These are phyloP conservation scores for Herpetospermum pedunculosum DNA, from an alignment of 306 rosid species.

Conservation along the genomic window DNA sequence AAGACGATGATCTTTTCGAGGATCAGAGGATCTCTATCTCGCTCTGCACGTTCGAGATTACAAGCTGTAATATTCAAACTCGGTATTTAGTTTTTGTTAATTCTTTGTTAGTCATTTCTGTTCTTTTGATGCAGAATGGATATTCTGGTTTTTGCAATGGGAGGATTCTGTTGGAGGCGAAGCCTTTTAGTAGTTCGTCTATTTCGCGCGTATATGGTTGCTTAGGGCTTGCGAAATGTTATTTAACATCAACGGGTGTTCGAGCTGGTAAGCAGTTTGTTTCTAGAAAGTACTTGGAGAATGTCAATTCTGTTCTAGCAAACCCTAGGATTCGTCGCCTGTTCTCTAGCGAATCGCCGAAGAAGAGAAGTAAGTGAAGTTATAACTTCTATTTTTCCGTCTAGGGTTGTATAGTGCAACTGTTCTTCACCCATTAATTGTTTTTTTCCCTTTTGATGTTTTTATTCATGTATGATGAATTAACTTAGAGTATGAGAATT, in stretches of 20 bases:
- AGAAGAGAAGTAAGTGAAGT: slow-evolving; percentile 12
- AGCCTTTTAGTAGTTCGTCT: slow-evolving; percentile 3
- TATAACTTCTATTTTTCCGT: not conserved
- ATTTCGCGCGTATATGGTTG: slow-evolving; percentile 9
- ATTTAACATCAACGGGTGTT: slow-evolving; percentile 8
- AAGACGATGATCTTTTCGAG: slow-evolving; percentile 18
- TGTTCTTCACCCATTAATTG: not conserved
- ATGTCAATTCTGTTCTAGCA: slow-evolving; percentile 11
- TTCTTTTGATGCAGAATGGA: slow-evolving; percentile 10
- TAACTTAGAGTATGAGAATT: slow-evolving; percentile 22
- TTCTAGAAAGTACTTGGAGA: slow-evolving; percentile 6
- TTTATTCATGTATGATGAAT: not conserved
- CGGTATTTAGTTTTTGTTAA: not conserved
- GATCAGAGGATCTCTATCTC: slow-evolving; percentile 19
- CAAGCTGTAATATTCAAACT: not conserved
- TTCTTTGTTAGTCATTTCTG: not conserved
- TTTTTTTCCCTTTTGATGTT: not conserved
- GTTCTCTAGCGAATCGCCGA: slow-evolving; percentile 17
- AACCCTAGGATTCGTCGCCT: slow-evolving; percentile 17
- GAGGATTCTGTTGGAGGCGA: slow-evolving; percentile 10
- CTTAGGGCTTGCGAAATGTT: slow-evolving; percentile 13
- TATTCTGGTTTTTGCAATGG: not conserved
- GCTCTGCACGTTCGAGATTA: slow-evolving; percentile 15
- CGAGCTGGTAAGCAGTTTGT: slow-evolving; percentile 21
- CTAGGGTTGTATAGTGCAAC: not conserved